These are phyloP conservation scores for Stentor coeruleus DNA, from an alignment of 73 alveolate genomes.

Conservation along the genomic window DNA sequence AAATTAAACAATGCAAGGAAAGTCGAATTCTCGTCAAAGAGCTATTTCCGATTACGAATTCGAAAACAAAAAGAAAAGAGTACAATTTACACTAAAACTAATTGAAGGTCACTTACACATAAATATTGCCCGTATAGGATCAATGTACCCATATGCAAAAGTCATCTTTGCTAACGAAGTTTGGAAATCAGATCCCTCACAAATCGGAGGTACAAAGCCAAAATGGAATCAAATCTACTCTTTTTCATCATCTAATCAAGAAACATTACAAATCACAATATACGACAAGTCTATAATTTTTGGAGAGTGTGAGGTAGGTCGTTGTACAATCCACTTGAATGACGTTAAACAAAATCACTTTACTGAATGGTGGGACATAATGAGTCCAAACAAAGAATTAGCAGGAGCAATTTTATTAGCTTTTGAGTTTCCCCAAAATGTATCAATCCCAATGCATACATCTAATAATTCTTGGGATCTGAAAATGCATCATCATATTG, in stretches of 20 bases:
- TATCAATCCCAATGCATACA: neutral
- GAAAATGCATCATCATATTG: neutral
- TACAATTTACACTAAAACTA: neutral
- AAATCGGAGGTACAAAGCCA: neutral
- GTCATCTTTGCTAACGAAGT: neutral
- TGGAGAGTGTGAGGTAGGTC: neutral
- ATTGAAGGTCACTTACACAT: neutral
- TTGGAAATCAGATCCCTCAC: neutral
- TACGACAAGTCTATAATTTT: conserved; percentile 2
- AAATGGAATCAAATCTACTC: conserved; percentile 2
- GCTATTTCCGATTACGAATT: conserved; percentile 20
- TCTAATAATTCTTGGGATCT: conserved; percentile 1
- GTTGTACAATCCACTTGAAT: neutral
- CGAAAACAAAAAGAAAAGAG: neutral
- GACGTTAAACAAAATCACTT: neutral
- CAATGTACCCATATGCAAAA: neutral
- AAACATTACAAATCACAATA: neutral
- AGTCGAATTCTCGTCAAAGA: neutral
- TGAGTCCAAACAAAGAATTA: neutral
- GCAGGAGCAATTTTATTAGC: neutral
- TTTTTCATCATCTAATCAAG: neutral
- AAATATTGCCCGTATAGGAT: neutral
- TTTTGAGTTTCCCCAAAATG: conserved; percentile 16
- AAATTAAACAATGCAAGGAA: neutral
- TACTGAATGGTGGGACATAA: neutral